Conservation (phyloP, 2,329 filamentous ascomycete genomes). For the Aspergillus sergii region DNA sequence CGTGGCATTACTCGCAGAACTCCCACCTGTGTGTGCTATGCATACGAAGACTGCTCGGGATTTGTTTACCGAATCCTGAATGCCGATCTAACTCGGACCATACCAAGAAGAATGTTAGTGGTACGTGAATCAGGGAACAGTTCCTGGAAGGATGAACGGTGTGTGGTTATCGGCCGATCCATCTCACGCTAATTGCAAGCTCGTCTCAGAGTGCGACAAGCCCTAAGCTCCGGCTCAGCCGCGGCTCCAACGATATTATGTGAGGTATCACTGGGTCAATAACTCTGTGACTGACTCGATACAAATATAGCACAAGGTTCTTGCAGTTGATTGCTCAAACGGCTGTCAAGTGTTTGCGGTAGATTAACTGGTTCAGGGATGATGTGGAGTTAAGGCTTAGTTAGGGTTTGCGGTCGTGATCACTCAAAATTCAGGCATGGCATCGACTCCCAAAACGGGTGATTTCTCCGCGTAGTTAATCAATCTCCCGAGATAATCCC, state of each 20-base stretch:
- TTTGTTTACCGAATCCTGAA: neutral
- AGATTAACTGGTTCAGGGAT: neutral
- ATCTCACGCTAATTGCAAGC: neutral
- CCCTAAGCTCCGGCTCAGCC: neutral
- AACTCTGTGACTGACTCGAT: neutral
- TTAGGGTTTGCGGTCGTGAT: neutral
- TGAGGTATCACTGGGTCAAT: neutral
- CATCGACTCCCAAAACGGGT: neutral
- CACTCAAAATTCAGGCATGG: neutral
- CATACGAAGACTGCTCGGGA: neutral
- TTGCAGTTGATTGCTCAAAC: neutral
- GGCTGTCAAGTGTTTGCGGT: neutral
- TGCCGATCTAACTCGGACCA: neutral
- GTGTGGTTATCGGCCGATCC: neutral
- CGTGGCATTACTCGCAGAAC: neutral
- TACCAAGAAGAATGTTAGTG: neutral
- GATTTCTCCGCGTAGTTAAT: neutral
- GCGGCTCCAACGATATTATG: neutral
- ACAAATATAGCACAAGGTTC: neutral
- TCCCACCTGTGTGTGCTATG: neutral
- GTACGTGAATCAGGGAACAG: neutral
- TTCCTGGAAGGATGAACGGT: neutral
- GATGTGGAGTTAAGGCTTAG: conserved; percentile 1
- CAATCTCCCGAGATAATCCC: neutral
- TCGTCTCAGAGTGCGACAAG: conserved; percentile 1